phyloP scores from a whole-genome alignment of 768 basidiomycete genomes.

The Hydnomerulius pinastri region DNA sequence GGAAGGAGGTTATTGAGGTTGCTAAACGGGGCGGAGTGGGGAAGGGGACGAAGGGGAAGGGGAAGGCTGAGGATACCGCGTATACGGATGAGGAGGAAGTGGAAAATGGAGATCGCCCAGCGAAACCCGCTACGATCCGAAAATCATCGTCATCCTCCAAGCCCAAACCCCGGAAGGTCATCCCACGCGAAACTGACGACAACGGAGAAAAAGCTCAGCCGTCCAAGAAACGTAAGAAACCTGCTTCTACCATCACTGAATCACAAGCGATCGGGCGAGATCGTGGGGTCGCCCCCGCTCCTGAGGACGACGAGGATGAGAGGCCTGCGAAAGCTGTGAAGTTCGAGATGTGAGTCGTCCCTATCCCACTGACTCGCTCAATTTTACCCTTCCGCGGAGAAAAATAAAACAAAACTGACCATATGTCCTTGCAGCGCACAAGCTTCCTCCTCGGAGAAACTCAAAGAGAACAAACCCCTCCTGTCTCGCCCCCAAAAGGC shows the following conservation, averaged over 20 bases:
- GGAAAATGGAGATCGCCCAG: background rate
- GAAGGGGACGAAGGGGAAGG: background rate
- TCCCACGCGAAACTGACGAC: too few relatives aligned
- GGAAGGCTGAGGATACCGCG: background rate
- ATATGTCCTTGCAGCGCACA: slow-evolving; percentile 11
- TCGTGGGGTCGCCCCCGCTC: background rate
- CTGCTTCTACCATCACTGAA: background rate
- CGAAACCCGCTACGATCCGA: too few relatives aligned
- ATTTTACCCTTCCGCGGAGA: background rate
- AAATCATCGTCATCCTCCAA: too few relatives aligned
- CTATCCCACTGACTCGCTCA: background rate
- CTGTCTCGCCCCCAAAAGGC: slow-evolving; percentile 1
- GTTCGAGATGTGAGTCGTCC: slow-evolving; percentile 14
- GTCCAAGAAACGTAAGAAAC: slow-evolving; percentile 14
- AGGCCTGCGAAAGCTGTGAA: slow-evolving; percentile 24
- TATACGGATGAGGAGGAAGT: background rate
- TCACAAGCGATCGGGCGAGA: background rate
- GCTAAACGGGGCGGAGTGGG: background rate
- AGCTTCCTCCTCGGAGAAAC: slow-evolving; percentile 26
- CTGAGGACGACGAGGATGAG: slow-evolving; percentile 23
- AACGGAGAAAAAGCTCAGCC: too few relatives aligned
- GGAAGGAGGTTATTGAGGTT: too few relatives aligned
- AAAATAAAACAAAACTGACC: background rate
- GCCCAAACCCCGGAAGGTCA: too few relatives aligned
- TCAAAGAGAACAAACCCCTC: slow-evolving; percentile 36